Evolutionary conservation across 2,329 filamentous ascomycete genomes (phyloP).

Genomic region (Aquanectria penicillioides): DNA sequence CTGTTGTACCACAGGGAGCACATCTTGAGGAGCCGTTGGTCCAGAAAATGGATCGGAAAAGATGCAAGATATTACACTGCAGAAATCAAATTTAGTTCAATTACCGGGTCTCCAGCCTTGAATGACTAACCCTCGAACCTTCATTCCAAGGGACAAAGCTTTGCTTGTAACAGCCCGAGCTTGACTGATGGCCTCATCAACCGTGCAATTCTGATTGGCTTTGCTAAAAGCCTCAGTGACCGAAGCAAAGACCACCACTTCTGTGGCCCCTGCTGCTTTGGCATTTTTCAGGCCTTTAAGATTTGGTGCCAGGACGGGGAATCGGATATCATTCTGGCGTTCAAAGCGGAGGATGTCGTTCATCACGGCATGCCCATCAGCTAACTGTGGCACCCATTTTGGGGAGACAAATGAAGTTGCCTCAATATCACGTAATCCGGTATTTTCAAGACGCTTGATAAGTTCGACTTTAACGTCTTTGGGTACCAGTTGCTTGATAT

Average conservation of each 20-base stretch:
- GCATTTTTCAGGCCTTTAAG: constrained; percentile 19
- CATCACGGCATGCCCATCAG: constrained; percentile 8
- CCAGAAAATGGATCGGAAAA: constrained; percentile 23
- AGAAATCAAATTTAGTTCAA: neutral
- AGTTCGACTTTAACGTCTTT: constrained; percentile 17
- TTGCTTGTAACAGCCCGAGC: constrained; percentile 2
- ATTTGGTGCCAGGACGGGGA: constrained; percentile 20
- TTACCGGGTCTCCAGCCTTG: neutral
- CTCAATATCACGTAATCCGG: constrained; percentile 13
- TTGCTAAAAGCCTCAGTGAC: constrained; percentile 23
- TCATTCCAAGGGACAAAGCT: constrained; percentile 7
- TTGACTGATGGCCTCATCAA: constrained; percentile 19
- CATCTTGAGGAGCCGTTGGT: neutral
- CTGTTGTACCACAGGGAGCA: neutral
- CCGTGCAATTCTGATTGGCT: constrained; percentile 18
- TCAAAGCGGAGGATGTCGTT: neutral
- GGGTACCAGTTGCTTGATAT: constrained; percentile 6
- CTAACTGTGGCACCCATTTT: constrained; percentile 25
- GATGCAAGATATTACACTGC: constrained; percentile 15
- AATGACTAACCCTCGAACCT: constrained; percentile 19
- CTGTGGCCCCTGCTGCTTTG: constrained; percentile 7
- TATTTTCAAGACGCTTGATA: neutral
- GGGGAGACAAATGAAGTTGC: constrained; percentile 25
- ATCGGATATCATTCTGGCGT: neutral
- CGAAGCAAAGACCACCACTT: constrained; percentile 21